A percentile compares a stretch with the other conserved stretches of the same genome.
These are phyloP conservation scores for Quercus phellos DNA, from an alignment of 331 rosid genomes.

Conservation along the genomic window DNA sequence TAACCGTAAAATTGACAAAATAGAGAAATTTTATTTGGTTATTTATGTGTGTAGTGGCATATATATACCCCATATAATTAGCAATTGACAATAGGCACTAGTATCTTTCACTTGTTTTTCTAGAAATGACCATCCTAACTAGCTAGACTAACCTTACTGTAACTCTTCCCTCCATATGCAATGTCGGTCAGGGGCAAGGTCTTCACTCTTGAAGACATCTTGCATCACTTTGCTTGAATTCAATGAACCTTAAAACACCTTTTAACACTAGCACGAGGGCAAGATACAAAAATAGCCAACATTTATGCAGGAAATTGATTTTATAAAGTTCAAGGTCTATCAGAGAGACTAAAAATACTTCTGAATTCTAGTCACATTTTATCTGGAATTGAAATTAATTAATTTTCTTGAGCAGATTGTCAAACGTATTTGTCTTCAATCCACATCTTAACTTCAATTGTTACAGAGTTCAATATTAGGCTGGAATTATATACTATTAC, in stretches of 20 bases:
- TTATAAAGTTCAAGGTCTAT: background rate
- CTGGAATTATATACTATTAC: constrained; percentile 78
- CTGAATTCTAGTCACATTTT: background rate
- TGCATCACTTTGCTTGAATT: background rate
- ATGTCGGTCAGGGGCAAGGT: background rate
- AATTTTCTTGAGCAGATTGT: background rate
- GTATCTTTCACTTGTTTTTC: background rate
- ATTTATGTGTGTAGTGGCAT: background rate
- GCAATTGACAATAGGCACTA: background rate
- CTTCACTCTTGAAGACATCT: background rate
- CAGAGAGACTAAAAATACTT: background rate
- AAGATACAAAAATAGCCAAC: background rate
- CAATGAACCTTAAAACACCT: background rate
- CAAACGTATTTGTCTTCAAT: constrained; percentile 19
- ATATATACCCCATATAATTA: background rate
- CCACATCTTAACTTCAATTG: constrained; percentile 50
- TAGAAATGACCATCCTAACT: background rate
- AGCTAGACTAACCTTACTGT: background rate
- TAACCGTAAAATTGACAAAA: background rate
- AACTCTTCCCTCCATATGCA: background rate
- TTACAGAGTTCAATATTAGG: constrained; percentile 75
- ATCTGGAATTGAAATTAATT: background rate
- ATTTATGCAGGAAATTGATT: background rate
- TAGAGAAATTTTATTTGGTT: background rate
- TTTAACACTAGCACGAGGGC: background rate